Conservation (phyloP, 805 yeast genomes). For the Maudiozyma saulgeensis region DNA sequence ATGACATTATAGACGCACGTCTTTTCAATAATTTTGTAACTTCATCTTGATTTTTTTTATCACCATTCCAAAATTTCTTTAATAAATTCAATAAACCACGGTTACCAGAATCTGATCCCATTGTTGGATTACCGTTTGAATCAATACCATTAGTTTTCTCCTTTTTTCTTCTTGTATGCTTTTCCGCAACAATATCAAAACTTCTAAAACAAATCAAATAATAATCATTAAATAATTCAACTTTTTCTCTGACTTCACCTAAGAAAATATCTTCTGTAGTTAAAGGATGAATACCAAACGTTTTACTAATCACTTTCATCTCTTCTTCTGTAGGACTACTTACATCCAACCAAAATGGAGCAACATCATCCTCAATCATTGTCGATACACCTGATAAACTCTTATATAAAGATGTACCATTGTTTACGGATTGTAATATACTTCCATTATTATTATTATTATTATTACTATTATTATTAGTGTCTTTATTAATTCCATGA, state of each 20-base stretch:
- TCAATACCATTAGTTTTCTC: slow-evolving; percentile 23
- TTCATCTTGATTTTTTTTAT: neutral
- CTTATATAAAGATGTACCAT: slow-evolving; percentile 5
- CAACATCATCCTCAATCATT: slow-evolving; percentile 29
- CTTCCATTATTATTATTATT: neutral
- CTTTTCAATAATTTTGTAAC: slow-evolving; percentile 3
- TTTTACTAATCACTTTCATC: slow-evolving; percentile 81
- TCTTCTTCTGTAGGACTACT: slow-evolving; percentile 93
- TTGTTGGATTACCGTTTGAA: slow-evolving; percentile 1
- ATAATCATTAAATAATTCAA: slow-evolving; percentile 82
- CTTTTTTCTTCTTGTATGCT: slow-evolving; percentile 43
- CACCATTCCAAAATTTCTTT: neutral
- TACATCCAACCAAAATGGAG: slow-evolving; percentile 91
- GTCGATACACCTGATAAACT: slow-evolving; percentile 9
- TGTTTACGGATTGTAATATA: neutral
- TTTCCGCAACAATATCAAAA: slow-evolving; percentile 71
- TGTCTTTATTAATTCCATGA: slow-evolving; percentile 2
- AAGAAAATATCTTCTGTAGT: slow-evolving; percentile 91
- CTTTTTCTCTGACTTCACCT: slow-evolving; percentile 93
- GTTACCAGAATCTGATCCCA: slow-evolving; percentile 3
- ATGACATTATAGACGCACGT: slow-evolving; percentile 5
- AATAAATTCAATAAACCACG: neutral
- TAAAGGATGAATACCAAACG: slow-evolving; percentile 92
- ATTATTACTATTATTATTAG: neutral
- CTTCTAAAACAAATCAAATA: slow-evolving; percentile 86